Evolutionary conservation across 2,329 filamentous ascomycete species (phyloP).

Genomic region (Hysterium pulicare): DNA sequence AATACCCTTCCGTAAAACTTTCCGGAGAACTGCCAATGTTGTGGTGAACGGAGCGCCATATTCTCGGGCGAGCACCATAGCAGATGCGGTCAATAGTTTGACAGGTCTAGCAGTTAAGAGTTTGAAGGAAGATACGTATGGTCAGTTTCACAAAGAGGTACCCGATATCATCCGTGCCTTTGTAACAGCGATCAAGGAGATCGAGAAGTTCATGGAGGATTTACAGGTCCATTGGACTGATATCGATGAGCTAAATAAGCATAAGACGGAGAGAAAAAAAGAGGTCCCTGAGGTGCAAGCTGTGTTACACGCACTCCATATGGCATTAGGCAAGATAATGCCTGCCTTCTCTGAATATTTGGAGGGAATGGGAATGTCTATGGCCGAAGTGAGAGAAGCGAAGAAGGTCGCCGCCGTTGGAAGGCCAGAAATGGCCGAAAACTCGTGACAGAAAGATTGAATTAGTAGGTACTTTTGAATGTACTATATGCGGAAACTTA

Average conservation of each 20-base stretch:
- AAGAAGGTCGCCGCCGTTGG: conserved; percentile 20
- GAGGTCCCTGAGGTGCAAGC: conserved; percentile 64
- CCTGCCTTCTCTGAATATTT: conserved; percentile 72
- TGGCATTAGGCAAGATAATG: conserved; percentile 64
- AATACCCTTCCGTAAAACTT: conserved; percentile 66
- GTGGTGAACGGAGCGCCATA: conserved; percentile 72
- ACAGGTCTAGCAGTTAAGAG: conserved; percentile 68
- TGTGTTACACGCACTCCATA: conserved; percentile 62
- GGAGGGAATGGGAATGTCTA: conserved; percentile 64
- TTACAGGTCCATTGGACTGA: conserved; percentile 78
- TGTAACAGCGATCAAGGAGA: conserved; percentile 62
- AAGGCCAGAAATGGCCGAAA: no score
- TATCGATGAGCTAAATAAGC: conserved; percentile 49
- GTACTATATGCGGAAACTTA: no score
- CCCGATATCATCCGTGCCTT: conserved; percentile 70
- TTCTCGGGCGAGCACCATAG: conserved; percentile 50
- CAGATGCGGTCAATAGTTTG: conserved; percentile 62
- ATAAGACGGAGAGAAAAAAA: conserved; percentile 44
- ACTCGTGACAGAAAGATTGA: no score
- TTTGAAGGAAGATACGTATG: conserved; percentile 76
- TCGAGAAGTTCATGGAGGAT: conserved; percentile 63
- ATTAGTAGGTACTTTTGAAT: no score
- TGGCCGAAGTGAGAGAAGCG: conserved; percentile 67
- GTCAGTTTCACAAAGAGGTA: conserved; percentile 81
- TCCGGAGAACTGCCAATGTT: conserved; percentile 61